Conservation (phyloP, 2,329 filamentous ascomycete species). For the Diaporthe sp. region DNA sequence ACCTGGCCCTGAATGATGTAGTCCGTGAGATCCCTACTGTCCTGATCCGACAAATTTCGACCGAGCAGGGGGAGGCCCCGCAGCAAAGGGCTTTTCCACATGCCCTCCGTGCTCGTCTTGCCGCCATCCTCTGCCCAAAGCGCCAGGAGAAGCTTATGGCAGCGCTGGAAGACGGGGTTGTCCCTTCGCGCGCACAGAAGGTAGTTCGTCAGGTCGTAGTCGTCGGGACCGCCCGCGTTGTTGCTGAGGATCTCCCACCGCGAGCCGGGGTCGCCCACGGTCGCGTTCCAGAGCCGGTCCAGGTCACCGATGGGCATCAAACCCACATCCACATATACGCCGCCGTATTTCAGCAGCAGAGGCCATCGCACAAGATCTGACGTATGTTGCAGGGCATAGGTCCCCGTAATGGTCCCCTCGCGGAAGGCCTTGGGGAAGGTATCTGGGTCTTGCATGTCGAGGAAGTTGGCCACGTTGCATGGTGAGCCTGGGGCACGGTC, state of each 20-base stretch:
- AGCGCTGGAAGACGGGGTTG: constrained; percentile 62
- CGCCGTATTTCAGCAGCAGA: constrained; percentile 68
- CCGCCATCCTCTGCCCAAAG: constrained; percentile 63
- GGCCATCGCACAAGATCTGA: constrained; percentile 72
- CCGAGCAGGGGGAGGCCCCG: constrained; percentile 58
- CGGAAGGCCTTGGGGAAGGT: constrained; percentile 65
- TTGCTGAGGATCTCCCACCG: constrained; percentile 64
- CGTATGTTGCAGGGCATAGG: constrained; percentile 66
- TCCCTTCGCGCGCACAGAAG: constrained; percentile 55
- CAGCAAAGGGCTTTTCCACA: constrained; percentile 63
- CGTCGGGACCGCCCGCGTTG: constrained; percentile 53
- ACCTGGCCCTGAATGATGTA: constrained; percentile 71
- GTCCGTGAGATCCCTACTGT: constrained; percentile 62
- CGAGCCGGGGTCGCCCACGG: constrained; percentile 60
- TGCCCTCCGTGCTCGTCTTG: constrained; percentile 63
- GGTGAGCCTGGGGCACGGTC: constrained; percentile 60
- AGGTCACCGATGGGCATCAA: constrained; percentile 70
- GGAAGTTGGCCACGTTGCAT: constrained; percentile 63
- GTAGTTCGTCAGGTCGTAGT: constrained; percentile 62
- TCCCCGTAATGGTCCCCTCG: constrained; percentile 63
- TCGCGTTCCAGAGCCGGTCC: constrained; percentile 65
- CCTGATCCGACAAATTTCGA: constrained; percentile 54
- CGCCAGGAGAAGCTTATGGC: constrained; percentile 64
- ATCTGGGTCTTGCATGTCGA: constrained; percentile 59
- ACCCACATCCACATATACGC: constrained; percentile 71